These are phyloP conservation scores for Entomortierella parvispora DNA, from an alignment of 192 early-diverging fungal genomes.

Conservation along the genomic window DNA sequence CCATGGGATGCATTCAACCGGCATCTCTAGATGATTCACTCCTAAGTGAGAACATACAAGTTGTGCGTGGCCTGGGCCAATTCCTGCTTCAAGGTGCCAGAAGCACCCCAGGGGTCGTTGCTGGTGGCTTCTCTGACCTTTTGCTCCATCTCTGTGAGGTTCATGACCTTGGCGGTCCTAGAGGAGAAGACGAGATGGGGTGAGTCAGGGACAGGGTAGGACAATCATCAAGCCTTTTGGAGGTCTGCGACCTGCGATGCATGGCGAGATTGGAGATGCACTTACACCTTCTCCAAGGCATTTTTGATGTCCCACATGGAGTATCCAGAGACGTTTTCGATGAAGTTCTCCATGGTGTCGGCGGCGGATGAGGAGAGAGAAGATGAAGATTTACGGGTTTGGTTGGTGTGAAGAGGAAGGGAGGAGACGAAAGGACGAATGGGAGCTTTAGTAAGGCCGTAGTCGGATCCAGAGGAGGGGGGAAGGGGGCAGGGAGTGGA, in stretches of 20 bases:
- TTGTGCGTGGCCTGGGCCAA: conserved; percentile 90
- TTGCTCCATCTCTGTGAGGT: conserved; percentile 93
- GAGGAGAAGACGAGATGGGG: background rate
- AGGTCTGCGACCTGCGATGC: no score
- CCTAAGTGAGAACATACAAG: conserved; percentile 63
- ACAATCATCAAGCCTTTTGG: no score
- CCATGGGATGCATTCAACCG: no score
- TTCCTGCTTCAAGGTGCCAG: conserved; percentile 92
- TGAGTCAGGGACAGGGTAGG: background rate
- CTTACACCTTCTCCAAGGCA: conserved; percentile 53
- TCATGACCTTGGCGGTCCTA: conserved; percentile 73
- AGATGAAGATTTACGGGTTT: no score
- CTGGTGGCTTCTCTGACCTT: conserved; percentile 94
- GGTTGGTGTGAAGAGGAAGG: no score
- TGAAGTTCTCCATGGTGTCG: conserved; percentile 46
- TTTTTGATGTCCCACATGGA: conserved; percentile 55
- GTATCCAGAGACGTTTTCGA: conserved; percentile 50
- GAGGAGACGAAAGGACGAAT: no score
- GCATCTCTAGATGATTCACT: no score
- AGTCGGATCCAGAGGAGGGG: no score
- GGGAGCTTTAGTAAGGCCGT: no score
- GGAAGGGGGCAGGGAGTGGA: no score
- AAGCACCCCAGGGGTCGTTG: conserved; percentile 95
- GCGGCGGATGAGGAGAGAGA: background rate
- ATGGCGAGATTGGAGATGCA: no score